A percentile compares a stretch with the other conserved stretches of the same genome.
Evolutionary conservation across 106 monocot species (phyloP).

Genomic region (Apostasia ramifera): DNA sequence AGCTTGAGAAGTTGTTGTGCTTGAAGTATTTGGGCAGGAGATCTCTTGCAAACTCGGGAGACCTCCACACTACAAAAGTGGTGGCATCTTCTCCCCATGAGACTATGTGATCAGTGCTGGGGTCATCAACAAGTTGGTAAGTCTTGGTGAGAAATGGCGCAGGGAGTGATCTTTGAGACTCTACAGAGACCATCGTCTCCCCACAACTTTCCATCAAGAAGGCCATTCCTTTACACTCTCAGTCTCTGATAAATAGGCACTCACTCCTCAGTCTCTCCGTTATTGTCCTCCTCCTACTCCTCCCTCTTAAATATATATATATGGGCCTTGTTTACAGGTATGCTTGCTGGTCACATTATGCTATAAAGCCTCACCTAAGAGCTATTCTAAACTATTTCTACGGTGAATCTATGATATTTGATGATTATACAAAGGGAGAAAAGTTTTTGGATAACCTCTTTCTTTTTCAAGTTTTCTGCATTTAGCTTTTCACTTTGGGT

Average conservation of each 20-base stretch:
- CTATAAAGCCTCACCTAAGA: too few species aligned
- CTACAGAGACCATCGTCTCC: constrained; percentile 57
- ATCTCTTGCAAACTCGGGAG: constrained; percentile 79
- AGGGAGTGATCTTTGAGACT: constrained; percentile 54
- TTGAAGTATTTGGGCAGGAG: constrained; percentile 89
- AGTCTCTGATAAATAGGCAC: background rate
- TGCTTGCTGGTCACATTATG: background rate
- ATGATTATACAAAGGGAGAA: too few species aligned
- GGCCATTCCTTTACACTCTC: background rate
- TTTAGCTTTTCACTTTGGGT: too few species aligned
- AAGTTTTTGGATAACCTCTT: too few species aligned
- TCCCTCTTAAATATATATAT: background rate
- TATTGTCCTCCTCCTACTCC: background rate
- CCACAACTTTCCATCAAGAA: constrained; percentile 12
- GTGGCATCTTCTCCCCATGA: constrained; percentile 81
- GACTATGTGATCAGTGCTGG: constrained; percentile 76
- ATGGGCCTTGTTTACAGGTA: background rate
- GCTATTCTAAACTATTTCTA: too few species aligned
- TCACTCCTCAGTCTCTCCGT: background rate
- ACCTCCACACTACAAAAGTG: constrained; percentile 87
- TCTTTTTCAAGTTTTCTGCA: too few species aligned
- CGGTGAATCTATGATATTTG: too few species aligned
- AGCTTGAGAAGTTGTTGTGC: constrained; percentile 97
- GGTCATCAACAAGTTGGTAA: constrained; percentile 84
- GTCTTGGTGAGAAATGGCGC: constrained; percentile 87